phyloP scores from a whole-genome alignment of 1,284 basidiomycete species.

The Cryptococcus sp. region DNA sequence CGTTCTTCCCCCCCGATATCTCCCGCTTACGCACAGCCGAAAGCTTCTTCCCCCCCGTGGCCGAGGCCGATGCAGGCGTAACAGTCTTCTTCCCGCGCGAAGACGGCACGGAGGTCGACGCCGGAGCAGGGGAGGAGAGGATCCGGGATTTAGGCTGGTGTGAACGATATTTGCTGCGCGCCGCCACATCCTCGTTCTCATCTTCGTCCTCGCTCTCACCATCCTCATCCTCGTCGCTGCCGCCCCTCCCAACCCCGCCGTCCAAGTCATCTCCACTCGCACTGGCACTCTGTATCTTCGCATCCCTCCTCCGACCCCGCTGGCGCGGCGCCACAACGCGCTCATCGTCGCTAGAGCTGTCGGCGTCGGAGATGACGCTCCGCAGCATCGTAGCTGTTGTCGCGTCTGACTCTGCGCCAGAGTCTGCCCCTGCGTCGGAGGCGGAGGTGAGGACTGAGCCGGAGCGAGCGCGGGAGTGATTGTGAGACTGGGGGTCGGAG shows the following conservation, averaged over 20 bases:
- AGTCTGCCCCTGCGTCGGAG: conserved; percentile 14
- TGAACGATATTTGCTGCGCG: neutral
- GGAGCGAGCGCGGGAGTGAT: too few species aligned
- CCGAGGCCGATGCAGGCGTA: too few species aligned
- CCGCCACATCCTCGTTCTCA: neutral
- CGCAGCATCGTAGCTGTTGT: conserved; percentile 35
- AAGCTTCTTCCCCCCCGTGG: too few species aligned
- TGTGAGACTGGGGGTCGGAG: too few species aligned
- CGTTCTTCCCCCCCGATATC: too few species aligned
- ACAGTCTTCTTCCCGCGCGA: too few species aligned
- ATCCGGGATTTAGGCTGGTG: too few species aligned
- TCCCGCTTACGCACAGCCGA: too few species aligned
- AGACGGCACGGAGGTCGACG: neutral
- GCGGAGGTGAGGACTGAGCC: neutral
- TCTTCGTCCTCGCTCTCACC: conserved; percentile 1
- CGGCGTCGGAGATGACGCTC: conserved; percentile 24
- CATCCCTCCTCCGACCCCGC: neutral
- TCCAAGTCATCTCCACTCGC: neutral
- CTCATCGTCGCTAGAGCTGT: conserved; percentile 5
- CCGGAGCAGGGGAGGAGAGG: too few species aligned
- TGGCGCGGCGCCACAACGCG: neutral
- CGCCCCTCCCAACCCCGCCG: neutral
- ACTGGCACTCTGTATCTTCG: neutral
- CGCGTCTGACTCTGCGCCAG: conserved; percentile 33
- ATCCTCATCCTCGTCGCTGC: neutral